Percentiles rank a stretch among this genome's conserved stretches.
Evolutionary conservation across 2,329 filamentous ascomycete genomes (phyloP).

Genomic region (Fusarium graminum): DNA sequence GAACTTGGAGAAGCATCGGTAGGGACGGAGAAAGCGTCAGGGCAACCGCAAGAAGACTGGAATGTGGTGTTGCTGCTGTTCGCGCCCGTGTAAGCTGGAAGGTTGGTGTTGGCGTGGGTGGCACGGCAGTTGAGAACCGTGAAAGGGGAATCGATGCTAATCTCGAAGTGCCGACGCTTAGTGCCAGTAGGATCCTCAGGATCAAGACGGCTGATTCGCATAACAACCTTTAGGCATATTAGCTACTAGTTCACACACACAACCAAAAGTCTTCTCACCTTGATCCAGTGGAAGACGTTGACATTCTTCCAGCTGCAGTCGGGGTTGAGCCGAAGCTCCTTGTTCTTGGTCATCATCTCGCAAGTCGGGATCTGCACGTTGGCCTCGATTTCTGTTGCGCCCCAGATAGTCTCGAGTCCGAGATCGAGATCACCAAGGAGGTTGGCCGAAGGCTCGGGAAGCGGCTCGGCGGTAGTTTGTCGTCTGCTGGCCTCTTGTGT

Average conservation of each 20-base stretch:
- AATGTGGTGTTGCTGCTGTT: conserved; percentile 63
- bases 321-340: conserved; percentile 76
- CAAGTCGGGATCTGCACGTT: conserved; percentile 93
- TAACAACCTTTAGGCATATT: conserved; percentile 76
- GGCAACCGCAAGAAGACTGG: conserved; percentile 66
- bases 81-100: conserved; percentile 78
- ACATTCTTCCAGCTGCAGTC: conserved; percentile 96
- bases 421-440: conserved; percentile 83
- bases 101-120: conserved; percentile 88
- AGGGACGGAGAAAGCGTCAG: conserved; percentile 62
- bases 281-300: conserved; percentile 96
- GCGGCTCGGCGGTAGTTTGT: conserved; percentile 54
- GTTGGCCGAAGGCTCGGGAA: conserved; percentile 73
- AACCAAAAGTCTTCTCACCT: conserved; percentile 67
- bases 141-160: conserved; percentile 95
- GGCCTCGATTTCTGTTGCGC: conserved; percentile 94
- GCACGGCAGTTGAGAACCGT: conserved; percentile 93
- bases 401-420: conserved; percentile 78
- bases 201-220: conserved; percentile 89
- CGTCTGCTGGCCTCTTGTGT: conserved; percentile 65
- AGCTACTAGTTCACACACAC: not conserved
- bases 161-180: conserved; percentile 91
- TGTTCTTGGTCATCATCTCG: conserved; percentile 83
- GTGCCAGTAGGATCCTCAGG: conserved; percentile 76
- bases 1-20: conserved; percentile 78